Evolutionary conservation across 2,329 filamentous ascomycete genomes (phyloP), one percentile per base, ranked within the genome.

Genomic region (Aspergillus terreus): DNA sequence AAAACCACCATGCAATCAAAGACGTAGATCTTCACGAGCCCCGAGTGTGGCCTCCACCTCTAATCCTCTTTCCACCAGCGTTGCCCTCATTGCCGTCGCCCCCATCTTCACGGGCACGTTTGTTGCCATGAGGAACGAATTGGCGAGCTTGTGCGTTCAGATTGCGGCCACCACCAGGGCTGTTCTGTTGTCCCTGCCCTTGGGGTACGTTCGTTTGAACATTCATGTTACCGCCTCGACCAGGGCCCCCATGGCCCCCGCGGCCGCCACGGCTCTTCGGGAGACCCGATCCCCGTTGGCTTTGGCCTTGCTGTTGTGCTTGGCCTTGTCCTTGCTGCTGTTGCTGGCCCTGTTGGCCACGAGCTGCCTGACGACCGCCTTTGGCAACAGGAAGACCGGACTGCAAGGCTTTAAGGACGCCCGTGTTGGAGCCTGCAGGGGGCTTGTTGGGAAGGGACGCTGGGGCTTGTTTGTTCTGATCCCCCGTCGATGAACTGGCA

Each of bases 111-210:
- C 80, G 73, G 17, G 78, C 73, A 33, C 81, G 73, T 67, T 83
- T 83, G 59, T 77, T 80, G 19, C 79, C 78, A 14, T 78, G 75
- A 25, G 80, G 81, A 58, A 82, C 79, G 51, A 84, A 83, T 45
- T 80, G 78, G 12, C 72, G 71, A 19, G 76, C 80, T 10, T 71
- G 68, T 2, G 76, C 74, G 61, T 78, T 82, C 35, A 82, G 61
- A 4, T 12, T 66, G 19, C 76, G 64, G 19, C 63, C 64, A 25
- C 65, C 62, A 35, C 63, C 60, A 11, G 65, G 59, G 44, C 62
- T 62, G 33, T 61, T 46, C 47, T 30, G 27, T 30, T 66, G 68
- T 12, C 56, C 58, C 41, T 65, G 65, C 6, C 55, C 60, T 32
- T 67, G 64, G 41, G 61, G 59, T 2, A 58, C 27, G 51, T 63